Percentiles rank a stretch among this genome's conserved stretches.
These are phyloP conservation scores for Cercophora scortea DNA, from an alignment of 495 filamentous ascomycete species.

Conservation along the genomic window DNA sequence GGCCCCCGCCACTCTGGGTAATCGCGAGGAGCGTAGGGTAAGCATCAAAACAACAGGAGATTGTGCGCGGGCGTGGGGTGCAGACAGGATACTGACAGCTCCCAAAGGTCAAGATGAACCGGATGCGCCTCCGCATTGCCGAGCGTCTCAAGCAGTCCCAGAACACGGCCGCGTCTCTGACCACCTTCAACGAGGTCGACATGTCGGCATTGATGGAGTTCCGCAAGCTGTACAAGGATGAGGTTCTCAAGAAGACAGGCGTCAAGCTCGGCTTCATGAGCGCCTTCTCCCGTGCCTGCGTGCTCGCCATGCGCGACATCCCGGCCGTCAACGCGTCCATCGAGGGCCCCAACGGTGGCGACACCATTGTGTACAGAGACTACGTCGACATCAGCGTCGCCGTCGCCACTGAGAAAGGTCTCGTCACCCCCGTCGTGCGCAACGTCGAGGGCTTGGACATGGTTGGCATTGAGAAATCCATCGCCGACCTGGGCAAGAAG, in stretches of 20 bases:
- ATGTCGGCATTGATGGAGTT: constrained; percentile 98
- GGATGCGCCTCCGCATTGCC: constrained; percentile 94
- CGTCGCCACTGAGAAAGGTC: constrained; percentile 93
- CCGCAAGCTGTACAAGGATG: constrained; percentile 94
- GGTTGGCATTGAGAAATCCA: constrained; percentile 81
- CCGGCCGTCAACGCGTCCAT: constrained; percentile 98
- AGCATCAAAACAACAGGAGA: constrained; percentile 17
- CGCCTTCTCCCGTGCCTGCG: constrained; percentile 85
- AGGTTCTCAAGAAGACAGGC: constrained; percentile 88
- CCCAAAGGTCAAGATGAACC: constrained; percentile 94
- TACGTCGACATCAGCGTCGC: constrained; percentile 98
- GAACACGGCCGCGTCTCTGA: constrained; percentile 94
- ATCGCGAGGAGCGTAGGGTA: constrained; percentile 84
- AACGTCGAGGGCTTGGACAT: constrained; percentile 85
- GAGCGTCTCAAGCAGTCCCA: constrained; percentile 98
- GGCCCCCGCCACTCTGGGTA: constrained; percentile 48
- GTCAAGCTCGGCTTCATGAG: constrained; percentile 99
- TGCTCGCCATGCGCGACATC: constrained; percentile 89
- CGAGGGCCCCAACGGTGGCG: constrained; percentile 87
- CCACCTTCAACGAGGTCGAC: constrained; percentile 99
- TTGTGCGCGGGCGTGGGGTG: background rate
- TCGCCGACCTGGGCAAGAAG: constrained; percentile 95
- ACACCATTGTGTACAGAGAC: constrained; percentile 96
- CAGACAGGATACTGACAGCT: constrained; percentile 4
- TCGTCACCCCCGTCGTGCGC: constrained; percentile 93